Evolutionary conservation across 1,284 basidiomycete genomes (phyloP), one percentile per base, ranked within the genome.

Genomic region (Sanghuangporus sanghuang): DNA sequence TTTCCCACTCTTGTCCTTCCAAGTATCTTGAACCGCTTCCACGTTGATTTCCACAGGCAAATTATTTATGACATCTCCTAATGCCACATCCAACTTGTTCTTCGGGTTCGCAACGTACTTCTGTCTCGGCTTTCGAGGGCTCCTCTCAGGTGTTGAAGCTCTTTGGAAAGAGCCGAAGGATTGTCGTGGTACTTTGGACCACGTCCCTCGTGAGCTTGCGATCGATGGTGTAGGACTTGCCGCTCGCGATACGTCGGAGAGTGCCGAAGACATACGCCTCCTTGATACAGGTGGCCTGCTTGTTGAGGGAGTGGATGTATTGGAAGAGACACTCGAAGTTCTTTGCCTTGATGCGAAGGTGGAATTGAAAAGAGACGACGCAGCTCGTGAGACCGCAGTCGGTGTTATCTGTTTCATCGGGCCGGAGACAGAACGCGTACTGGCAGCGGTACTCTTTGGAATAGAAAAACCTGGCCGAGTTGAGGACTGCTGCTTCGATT

Each of bases 1-100:
- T 71, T 93, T 94, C 16, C 95, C 95, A 65, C 92, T 93, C 74
- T 93, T 88, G 72, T 95, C 93, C 72, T 87, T 89, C 92, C 92
- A 95, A 11, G 84, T 87, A 61, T 87, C 88, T n/a, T 86, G 85
- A 1, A 93, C 88, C 2, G 92, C 86, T 68, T 92, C 86, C 38
- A 96, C 81, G 58, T 88, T 92, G 70, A 97, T 91, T 70, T 92
- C 85, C 50, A 95, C 89, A 16, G 92, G 87, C 49, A 98, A 81
- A 65, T 86, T 86, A 74, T 97, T 97, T 66, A 98, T 85, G 54
- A 98, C 90, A 68, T 91, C 86, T 6, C 92, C 93, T 50, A 98
- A 91, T 2, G 95, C 95, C 27, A 96, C 84, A 72, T 98, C 96
- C 1, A 98, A 82, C 71, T 91, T 92, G 76, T 86, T 95, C 74